A percentile compares a stretch with the other conserved stretches of the same genome.
Conservation (phyloP, 257 asterid species). For the Capsicum rhomboideum region DNA sequence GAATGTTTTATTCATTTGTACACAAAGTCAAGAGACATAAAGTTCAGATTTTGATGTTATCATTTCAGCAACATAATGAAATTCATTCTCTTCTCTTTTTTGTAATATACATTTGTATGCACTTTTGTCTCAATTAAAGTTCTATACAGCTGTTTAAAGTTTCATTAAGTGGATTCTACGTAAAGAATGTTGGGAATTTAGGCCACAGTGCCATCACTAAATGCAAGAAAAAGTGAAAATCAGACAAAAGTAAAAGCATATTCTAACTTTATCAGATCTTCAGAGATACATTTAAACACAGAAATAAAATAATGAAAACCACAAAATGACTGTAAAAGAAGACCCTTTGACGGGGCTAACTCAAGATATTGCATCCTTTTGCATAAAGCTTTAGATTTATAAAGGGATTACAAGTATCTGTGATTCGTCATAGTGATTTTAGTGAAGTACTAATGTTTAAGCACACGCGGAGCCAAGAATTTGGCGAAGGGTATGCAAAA, state of each 20-base stretch:
- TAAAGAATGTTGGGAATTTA: background rate
- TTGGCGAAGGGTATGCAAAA: no score
- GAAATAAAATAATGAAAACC: background rate
- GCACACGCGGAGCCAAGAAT: no score
- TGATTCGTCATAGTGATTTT: background rate
- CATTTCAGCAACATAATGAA: background rate
- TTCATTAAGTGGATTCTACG: background rate
- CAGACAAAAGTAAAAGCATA: background rate
- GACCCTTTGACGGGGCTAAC: background rate
- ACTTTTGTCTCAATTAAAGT: background rate
- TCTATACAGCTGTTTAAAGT: background rate
- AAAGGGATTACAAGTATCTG: background rate
- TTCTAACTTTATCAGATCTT: background rate
- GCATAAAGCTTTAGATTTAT: background rate
- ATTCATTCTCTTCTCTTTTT: background rate
- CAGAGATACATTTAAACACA: background rate
- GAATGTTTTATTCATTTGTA: background rate
- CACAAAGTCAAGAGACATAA: background rate
- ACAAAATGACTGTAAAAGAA: background rate
- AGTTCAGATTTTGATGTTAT: background rate
- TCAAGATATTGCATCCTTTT: background rate
- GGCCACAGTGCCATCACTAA: background rate
- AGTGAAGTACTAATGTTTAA: no score
- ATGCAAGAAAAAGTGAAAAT: background rate
- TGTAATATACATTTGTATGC: background rate